Evolutionary conservation across 331 rosid genomes (phyloP).

Genomic region (Pyracantha coccinea): DNA sequence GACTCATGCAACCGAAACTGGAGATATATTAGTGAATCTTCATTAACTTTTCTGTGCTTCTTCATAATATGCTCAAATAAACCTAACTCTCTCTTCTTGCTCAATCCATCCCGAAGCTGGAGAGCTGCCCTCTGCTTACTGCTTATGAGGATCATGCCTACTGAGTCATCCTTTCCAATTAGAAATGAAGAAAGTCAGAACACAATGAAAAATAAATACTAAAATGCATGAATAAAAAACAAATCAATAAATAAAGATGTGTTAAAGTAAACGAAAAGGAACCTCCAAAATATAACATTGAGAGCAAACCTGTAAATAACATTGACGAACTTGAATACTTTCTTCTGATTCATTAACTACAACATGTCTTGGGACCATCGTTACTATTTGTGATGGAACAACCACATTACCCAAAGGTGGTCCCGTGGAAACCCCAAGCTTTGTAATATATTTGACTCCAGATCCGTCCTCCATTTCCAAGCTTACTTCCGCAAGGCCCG

Average conservation of each 20-base stretch:
- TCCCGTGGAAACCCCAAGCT: slow-evolving; percentile 81
- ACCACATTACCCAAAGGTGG: slow-evolving; percentile 41
- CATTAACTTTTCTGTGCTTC: slow-evolving; percentile 58
- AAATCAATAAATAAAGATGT: not conserved
- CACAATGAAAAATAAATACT: not conserved
- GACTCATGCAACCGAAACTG: slow-evolving; percentile 53
- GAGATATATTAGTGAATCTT: slow-evolving; percentile 49
- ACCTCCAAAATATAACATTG: not conserved
- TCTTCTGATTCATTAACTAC: slow-evolving; percentile 67
- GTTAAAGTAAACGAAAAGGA: not conserved
- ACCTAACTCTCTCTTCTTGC: slow-evolving; percentile 49
- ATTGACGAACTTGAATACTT: slow-evolving; percentile 61
- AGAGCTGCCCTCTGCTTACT: slow-evolving; percentile 55
- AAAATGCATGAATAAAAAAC: not conserved
- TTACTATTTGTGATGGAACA: slow-evolving; percentile 71
- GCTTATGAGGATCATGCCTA: slow-evolving; percentile 40
- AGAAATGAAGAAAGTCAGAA: slow-evolving; percentile 7
- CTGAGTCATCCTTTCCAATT: slow-evolving; percentile 56
- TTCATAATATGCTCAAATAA: slow-evolving; percentile 65
- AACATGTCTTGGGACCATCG: slow-evolving; percentile 86
- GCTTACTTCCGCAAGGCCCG: slow-evolving; percentile 86
- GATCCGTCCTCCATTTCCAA: slow-evolving; percentile 49
- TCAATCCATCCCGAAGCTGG: slow-evolving; percentile 52
- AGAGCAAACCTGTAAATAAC: slow-evolving; percentile 64
- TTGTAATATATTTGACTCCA: slow-evolving; percentile 52